Percentiles rank a stretch among this genome's conserved stretches.
Conservation (phyloP, 345 rosid species). For the Brassica juncea region DNA sequence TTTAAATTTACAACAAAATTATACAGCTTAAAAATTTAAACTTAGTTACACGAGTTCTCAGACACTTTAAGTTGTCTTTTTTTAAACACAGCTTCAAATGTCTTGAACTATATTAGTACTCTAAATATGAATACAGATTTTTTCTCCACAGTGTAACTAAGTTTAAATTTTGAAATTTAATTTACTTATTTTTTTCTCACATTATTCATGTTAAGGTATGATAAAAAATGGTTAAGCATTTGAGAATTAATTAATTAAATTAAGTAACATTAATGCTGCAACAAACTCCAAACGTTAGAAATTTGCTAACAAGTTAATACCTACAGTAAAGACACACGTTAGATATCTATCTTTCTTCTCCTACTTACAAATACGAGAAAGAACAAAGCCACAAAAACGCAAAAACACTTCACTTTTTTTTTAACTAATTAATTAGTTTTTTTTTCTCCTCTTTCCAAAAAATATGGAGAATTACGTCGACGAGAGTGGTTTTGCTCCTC, state of each 20-base stretch:
- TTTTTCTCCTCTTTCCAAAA: constrained; percentile 19
- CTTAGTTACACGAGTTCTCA: no score
- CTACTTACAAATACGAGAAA: constrained; percentile 37
- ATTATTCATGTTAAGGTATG: background rate
- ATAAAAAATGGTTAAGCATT: background rate
- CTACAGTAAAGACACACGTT: constrained; percentile 20
- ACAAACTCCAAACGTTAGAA: constrained; percentile 39
- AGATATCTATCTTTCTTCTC: constrained; percentile 27
- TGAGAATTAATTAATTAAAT: constrained; percentile 1
- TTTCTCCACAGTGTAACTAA: background rate
- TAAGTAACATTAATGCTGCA: constrained; percentile 30
- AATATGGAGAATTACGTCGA: constrained; percentile 37
- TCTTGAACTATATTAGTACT: background rate
- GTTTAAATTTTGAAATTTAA: background rate
- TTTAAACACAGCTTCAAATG: background rate
- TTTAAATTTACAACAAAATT: background rate
- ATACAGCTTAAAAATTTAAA: background rate
- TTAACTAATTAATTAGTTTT: constrained; percentile 40
- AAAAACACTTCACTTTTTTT: constrained; percentile 18
- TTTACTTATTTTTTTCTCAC: background rate
- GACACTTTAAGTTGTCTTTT: no score
- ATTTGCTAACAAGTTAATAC: constrained; percentile 26
- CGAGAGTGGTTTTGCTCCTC: constrained; percentile 22
- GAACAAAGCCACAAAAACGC: constrained; percentile 25
- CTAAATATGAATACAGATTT: background rate